phyloP scores from a whole-genome alignment of 2,329 filamentous ascomycete species.

The Sordariomycetes sp. region DNA sequence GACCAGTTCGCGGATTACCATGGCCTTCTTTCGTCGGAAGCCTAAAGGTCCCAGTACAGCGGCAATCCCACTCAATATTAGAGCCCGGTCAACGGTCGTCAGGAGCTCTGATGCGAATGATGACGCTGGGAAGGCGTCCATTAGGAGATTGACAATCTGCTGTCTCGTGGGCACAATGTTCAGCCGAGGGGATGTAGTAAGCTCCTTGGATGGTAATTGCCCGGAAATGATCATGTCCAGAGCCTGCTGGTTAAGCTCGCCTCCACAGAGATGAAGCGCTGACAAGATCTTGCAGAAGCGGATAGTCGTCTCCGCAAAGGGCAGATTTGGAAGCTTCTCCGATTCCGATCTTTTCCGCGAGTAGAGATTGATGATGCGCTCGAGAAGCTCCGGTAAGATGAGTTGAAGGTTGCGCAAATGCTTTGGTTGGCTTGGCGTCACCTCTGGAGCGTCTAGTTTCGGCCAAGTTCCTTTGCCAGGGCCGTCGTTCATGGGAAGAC shows the following conservation, averaged over 20 bases:
- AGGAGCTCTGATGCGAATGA: conserved; percentile 58
- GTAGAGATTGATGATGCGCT: conserved; percentile 67
- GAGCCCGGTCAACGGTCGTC: conserved; percentile 65
- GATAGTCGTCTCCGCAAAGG: conserved; percentile 64
- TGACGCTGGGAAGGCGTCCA: conserved; percentile 42
- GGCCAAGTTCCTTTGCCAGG: conserved; percentile 21
- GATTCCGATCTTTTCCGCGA: conserved; percentile 60
- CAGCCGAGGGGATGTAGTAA: conserved; percentile 46
- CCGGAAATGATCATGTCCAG: conserved; percentile 59
- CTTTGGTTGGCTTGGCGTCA: conserved; percentile 36
- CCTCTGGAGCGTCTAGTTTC: conserved; percentile 17
- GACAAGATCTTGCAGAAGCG: conserved; percentile 63
- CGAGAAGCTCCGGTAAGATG: conserved; percentile 64
- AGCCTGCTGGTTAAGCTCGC: conserved; percentile 49
- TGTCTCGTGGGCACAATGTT: conserved; percentile 47
- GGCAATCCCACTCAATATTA: conserved; percentile 77
- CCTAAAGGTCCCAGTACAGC: conserved; percentile 75
- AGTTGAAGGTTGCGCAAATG: conserved; percentile 44
- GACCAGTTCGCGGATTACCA: conserved; percentile 80
- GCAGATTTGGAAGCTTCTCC: conserved; percentile 62
- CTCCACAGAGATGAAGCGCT: conserved; percentile 55
- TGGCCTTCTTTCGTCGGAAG: conserved; percentile 80
- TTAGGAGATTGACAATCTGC: conserved; percentile 54
- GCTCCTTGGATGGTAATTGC: conserved; percentile 37
- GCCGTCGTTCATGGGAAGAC: conserved; percentile 39